These are phyloP conservation scores for Tubosaeta brunneosetosa DNA, from an alignment of 768 basidiomycete species.

Conservation along the genomic window DNA sequence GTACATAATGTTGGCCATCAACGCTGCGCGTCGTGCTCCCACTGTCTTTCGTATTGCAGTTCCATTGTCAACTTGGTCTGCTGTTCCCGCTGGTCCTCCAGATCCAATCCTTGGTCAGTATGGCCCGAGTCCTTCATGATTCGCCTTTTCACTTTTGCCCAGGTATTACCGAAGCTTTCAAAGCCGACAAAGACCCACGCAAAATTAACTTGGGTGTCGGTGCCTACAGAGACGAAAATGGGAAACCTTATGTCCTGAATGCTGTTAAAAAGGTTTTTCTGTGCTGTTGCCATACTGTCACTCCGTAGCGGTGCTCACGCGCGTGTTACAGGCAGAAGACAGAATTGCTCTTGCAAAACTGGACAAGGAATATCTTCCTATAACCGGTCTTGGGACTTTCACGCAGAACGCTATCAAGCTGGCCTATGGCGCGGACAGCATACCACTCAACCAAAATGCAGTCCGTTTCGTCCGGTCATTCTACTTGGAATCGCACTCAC, in stretches of 20 bases:
- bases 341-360: conserved; percentile 55
- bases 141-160: conserved; percentile 9
- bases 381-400: conserved; percentile 85
- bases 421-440: conserved; percentile 83
- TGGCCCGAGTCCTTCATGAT: background rate
- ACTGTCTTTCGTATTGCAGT: conserved; percentile 35
- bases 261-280: conserved; percentile 75
- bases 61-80: conserved; percentile 70
- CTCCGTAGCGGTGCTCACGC: background rate
- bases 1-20: conserved; percentile 38
- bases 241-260: conserved; percentile 91
- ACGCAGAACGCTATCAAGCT: conserved; percentile 83
- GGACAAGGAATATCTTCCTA: conserved; percentile 97
- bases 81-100: conserved; percentile 83
- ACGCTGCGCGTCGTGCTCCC: conserved; percentile 47
- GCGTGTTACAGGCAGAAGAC: conserved; percentile 63
- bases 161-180: conserved; percentile 95
- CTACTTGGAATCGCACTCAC: background rate
- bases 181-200: conserved; percentile 84
- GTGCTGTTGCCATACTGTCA: background rate
- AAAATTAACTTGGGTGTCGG: conserved; percentile 99
- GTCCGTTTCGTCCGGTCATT: conserved; percentile 42
- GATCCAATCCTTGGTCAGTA: conserved; percentile 83
- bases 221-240: conserved; percentile 89
- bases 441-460: conserved; percentile 63